A percentile compares a stretch with the other conserved stretches of the same genome.
These are phyloP conservation scores for Henckelia pumila DNA, from an alignment of 257 asterid species.

Conservation along the genomic window DNA sequence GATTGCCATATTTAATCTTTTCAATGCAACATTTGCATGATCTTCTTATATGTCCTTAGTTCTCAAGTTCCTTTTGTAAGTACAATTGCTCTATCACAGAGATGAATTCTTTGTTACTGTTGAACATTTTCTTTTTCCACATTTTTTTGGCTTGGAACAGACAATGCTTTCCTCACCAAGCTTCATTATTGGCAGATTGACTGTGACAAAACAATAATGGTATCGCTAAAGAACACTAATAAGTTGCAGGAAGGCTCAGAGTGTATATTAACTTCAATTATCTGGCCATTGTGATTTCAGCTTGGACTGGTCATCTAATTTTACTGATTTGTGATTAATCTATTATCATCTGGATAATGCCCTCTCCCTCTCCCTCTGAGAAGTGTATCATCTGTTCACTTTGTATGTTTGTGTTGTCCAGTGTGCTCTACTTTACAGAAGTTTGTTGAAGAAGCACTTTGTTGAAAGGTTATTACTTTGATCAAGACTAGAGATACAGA, in stretches of 20 bases:
- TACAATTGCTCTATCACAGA: no score
- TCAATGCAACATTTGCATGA: no score
- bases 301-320: conserved; percentile 8
- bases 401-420: conserved; percentile 30
- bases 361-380: neutral
- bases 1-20: no score
- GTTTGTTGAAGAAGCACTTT: no score
- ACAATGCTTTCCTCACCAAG: neutral
- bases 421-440: conserved; percentile 98
- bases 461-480: no score
- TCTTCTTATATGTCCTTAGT: no score
- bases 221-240: conserved; percentile 82
- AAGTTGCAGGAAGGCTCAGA: conserved; percentile 94
- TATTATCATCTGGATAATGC: neutral
- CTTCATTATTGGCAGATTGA: conserved; percentile 59
- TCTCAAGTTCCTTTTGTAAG: no score
- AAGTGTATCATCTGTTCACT: conserved; percentile 24
- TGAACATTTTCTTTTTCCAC: no score
- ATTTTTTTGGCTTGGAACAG: neutral
- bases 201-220: conserved; percentile 96
- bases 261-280: conserved; percentile 48
- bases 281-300: conserved; percentile 1
- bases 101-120: no score
- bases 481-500: no score
- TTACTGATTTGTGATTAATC: conserved; percentile 2